Evolutionary conservation across 2,329 filamentous ascomycete species (phyloP).

Genomic region (Colletotrichum godetiae): DNA sequence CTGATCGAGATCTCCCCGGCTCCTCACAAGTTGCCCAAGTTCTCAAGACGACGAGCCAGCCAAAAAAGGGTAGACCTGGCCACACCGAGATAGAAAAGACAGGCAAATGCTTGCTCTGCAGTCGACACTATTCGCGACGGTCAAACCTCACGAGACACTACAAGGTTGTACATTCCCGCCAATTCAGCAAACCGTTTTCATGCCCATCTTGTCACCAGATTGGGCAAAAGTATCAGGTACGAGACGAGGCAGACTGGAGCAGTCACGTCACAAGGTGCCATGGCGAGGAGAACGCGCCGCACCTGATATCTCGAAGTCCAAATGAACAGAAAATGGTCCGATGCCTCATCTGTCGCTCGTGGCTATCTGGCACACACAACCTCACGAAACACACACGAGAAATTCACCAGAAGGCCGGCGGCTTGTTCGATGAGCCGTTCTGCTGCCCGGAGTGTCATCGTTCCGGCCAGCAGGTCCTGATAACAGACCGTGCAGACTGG

Average conservation of each 20-base stretch:
- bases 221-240: background rate
- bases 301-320: background rate
- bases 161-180: background rate
- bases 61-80: background rate
- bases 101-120: constrained; percentile 4
- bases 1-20: background rate
- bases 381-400: background rate
- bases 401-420: background rate
- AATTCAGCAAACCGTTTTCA: background rate
- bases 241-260: background rate
- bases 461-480: background rate
- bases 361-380: background rate
- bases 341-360: background rate
- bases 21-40: background rate
- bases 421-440: background rate
- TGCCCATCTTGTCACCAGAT: background rate
- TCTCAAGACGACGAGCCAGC: background rate
- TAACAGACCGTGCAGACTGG: background rate
- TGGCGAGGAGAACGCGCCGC: background rate
- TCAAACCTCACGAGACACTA: background rate
- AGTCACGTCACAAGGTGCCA: background rate
- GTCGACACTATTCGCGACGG: background rate
- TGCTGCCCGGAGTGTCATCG: background rate
- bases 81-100: background rate
- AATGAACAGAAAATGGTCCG: background rate